Percentiles rank a stretch among this genome's conserved stretches.
phyloP scores from a whole-genome alignment of 148 eudicot species.

The Amaranthus cruentus region DNA sequence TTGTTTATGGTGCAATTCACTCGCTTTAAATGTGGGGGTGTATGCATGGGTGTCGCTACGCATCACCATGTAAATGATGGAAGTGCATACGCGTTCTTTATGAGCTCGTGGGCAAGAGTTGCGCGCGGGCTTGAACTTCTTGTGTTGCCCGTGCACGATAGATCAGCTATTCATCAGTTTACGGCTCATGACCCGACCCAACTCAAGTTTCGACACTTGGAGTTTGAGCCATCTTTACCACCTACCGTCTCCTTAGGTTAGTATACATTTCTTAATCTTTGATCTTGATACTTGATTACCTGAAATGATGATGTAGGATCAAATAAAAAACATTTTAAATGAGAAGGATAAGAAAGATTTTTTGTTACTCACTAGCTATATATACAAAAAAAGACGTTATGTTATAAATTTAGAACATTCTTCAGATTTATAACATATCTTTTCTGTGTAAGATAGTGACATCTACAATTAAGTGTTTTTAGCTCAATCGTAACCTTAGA shows the following conservation, averaged over 20 bases:
- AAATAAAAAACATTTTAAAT: too few species aligned
- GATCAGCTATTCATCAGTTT: conserved; percentile 12
- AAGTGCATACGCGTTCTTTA: conserved; percentile 21
- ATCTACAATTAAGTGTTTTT: too few species aligned
- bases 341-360: too few species aligned
- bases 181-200: conserved; percentile 28
- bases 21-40: conserved; percentile 21
- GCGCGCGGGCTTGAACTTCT: conserved; percentile 25
- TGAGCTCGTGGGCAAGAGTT: conserved; percentile 26
- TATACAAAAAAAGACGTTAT: too few species aligned
- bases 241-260: conserved; percentile 4
- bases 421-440: too few species aligned
- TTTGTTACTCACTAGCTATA: too few species aligned
- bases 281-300: too few species aligned
- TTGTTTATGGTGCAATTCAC: conserved; percentile 27
- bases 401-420: too few species aligned
- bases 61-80: conserved; percentile 34
- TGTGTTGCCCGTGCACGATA: conserved; percentile 19
- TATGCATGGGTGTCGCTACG: conserved; percentile 27
- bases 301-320: neutral
- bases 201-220: conserved; percentile 25
- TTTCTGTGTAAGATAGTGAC: too few species aligned
- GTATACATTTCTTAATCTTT: neutral
- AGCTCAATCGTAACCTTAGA: too few species aligned
- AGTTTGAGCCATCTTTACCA: conserved; percentile 19